Evolutionary conservation across 2,329 filamentous ascomycete species (phyloP), one percentile per base, ranked within the genome.

Genomic region (Alternaria postmessia): DNA sequence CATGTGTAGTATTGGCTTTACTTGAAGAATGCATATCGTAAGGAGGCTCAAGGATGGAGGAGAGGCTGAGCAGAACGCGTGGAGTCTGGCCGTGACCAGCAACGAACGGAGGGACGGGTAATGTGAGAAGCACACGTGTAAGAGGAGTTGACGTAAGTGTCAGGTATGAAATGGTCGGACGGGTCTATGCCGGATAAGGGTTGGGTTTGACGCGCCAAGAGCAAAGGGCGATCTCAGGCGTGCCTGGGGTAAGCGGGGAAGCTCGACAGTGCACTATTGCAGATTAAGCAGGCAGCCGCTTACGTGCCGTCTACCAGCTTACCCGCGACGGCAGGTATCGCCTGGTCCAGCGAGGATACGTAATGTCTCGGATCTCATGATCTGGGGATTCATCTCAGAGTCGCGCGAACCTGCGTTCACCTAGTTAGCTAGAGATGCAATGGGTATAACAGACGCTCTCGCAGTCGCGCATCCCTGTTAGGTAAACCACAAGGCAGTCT

Each of bases 31-130:
- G 26, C 54, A 51, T 59, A 34, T 43, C 14, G 34, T 16, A 24
- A 39, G 20, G 32, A 32, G 4, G 16, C 24, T n/a, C 32, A 32
- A 24, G 42, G 18, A 48, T 28, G 12, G 14, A 46, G 58, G 51
- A 43, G 53, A 49, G 61, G 61, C 53, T 46, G 47, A 60, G 61
- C 12, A 44, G 26, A 11, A 39, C 57, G 56, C 53, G 57, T 63
- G 61, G 46, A 32, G 52, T 20, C 53, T 34, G 42, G 26, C 44
- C 38, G 24, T 63, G 57, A 39, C 48, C 20, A 20, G 16, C 36
- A 14, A 28, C 4, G 30, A 28, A 16, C n/a, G 38, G 16, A 34
- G 20, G 9, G 36, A 34, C 39, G 4, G 26, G 34, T 26, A 46
- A 51, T 22, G 28, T 51, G 42, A 26, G 20, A 54, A 7, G 39